Conservation (phyloP, 306 rosid species). For the Pyrus communis region DNA sequence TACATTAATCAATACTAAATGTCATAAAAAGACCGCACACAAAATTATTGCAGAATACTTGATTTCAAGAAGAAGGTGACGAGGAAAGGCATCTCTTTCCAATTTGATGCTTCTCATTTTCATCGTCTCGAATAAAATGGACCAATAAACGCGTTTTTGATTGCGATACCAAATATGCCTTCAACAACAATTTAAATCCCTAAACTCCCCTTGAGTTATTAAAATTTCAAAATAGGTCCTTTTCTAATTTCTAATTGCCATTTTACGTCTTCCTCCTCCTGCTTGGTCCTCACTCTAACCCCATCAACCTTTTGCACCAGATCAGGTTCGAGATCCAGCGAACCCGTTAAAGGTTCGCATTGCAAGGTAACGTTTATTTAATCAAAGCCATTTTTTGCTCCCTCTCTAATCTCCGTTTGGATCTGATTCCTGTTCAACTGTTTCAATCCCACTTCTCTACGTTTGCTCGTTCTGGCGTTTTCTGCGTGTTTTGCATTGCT, state of each 20-base stretch:
- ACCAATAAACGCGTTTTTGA: constrained; percentile 1
- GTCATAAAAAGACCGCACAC: accelerated
- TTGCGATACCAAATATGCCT: neutral
- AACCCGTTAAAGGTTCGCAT: constrained; percentile 32
- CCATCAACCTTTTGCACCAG: constrained; percentile 24
- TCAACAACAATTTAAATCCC: neutral
- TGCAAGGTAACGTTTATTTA: constrained; percentile 6
- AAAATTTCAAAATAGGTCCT: neutral
- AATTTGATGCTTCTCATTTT: neutral
- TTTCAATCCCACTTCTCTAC: neutral
- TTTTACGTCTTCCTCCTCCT: constrained; percentile 9
- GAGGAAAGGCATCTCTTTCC: neutral
- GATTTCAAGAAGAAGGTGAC: neutral
- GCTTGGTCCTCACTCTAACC: constrained; percentile 28
- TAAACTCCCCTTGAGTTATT: neutral
- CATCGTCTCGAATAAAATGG: neutral
- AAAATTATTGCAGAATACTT: too few relatives aligned
- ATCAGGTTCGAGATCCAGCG: constrained; percentile 41
- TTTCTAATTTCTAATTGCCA: constrained; percentile 2
- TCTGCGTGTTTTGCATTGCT: neutral
- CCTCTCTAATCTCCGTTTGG: constrained; percentile 8
- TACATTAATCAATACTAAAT: too few relatives aligned
- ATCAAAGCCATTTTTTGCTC: constrained; percentile 1
- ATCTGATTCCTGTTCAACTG: constrained; percentile 26
- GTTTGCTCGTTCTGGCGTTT: neutral